Evolutionary conservation across 148 eudicot genomes (phyloP).

Genomic region (Fagopyrum tataricum): DNA sequence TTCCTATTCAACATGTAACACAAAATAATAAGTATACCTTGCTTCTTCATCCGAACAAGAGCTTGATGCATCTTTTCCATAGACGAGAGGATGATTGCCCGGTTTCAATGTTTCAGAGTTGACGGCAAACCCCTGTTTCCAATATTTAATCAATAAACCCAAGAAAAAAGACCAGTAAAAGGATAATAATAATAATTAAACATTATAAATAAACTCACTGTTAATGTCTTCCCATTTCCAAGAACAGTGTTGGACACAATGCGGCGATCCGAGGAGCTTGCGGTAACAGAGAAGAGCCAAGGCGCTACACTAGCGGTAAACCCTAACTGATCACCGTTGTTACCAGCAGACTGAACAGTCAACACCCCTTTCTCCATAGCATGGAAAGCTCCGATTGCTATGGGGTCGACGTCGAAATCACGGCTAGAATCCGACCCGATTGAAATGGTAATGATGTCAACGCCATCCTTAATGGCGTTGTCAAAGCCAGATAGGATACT

Average conservation of each 20-base stretch:
- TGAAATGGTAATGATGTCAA: slow-evolving; percentile 53
- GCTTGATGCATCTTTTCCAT: slow-evolving; percentile 18
- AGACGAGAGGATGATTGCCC: slow-evolving; percentile 27
- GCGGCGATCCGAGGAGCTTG: slow-evolving; percentile 28
- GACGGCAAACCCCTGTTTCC: slow-evolving; percentile 32
- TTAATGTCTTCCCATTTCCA: slow-evolving; percentile 2
- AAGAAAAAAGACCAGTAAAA: neutral
- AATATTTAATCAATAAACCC: neutral
- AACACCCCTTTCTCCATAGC: slow-evolving; percentile 48
- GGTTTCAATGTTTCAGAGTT: slow-evolving; percentile 26
- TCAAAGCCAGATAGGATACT: slow-evolving; percentile 58
- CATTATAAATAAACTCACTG: neutral
- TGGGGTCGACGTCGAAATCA: slow-evolving; percentile 17
- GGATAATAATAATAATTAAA: neutral
- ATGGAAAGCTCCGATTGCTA: slow-evolving; percentile 44
- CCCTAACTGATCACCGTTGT: slow-evolving; percentile 37
- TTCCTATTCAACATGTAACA: neutral
- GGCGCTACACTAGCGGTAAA: slow-evolving; percentile 47
- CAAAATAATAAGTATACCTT: slow-evolving; percentile 5
- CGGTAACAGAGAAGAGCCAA: slow-evolving; percentile 64
- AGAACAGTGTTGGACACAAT: slow-evolving; percentile 6
- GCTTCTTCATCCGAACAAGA: neutral
- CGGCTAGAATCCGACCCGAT: slow-evolving; percentile 28
- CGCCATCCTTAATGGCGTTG: slow-evolving; percentile 56
- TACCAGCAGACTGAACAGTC: slow-evolving; percentile 59